These are phyloP conservation scores for Neocucurbitaria cava DNA, from an alignment of 2,329 filamentous ascomycete genomes.

Conservation along the genomic window DNA sequence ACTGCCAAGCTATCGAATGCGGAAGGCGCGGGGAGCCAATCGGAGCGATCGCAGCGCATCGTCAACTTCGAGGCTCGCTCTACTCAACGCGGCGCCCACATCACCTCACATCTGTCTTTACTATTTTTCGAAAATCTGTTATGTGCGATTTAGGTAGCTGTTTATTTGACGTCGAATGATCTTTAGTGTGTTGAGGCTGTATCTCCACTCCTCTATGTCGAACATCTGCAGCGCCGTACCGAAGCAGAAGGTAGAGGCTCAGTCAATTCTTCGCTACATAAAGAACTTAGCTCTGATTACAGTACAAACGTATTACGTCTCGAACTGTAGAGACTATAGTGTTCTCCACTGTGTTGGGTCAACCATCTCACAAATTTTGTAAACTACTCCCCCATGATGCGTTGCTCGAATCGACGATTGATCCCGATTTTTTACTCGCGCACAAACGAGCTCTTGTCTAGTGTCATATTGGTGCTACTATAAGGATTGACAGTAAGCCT, in stretches of 20 bases:
- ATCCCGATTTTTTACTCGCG: too few species aligned
- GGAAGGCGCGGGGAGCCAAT: conserved; percentile 10
- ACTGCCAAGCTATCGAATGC: conserved; percentile 14
- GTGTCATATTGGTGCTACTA: not conserved
- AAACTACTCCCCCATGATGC: not conserved
- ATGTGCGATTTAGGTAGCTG: not conserved
- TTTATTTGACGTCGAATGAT: not conserved
- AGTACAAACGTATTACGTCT: not conserved
- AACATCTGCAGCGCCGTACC: not conserved
- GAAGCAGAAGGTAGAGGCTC: not conserved
- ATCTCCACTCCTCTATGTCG: not conserved
- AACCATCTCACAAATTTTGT: not conserved
- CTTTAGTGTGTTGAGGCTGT: not conserved
- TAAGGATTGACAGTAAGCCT: not conserved
- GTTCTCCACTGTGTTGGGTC: not conserved
- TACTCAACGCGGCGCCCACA: not conserved
- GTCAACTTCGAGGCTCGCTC: too few species aligned
- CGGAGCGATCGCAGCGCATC: not conserved
- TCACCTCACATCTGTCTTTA: not conserved
- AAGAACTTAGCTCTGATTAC: not conserved
- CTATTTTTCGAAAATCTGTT: not conserved
- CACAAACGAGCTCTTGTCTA: not conserved
- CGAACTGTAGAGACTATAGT: not conserved
- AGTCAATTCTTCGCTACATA: not conserved
- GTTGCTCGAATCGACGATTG: not conserved